Base-by-base conservation (phyloP, 2,329 filamentous ascomycete species). In the Aspergillus pseudoterreus region DNA sequence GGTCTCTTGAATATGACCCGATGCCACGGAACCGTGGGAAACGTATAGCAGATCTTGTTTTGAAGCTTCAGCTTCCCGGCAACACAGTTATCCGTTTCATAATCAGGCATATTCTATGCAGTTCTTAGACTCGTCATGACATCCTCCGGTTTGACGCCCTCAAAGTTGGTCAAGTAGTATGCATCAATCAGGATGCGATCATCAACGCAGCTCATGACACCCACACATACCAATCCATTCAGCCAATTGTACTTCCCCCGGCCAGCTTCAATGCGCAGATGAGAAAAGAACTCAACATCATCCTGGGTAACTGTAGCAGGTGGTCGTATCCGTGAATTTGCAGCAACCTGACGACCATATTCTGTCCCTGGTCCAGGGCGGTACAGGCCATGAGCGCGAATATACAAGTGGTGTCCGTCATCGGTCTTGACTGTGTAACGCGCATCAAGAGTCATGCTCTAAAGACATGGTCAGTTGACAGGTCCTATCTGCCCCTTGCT, bases 211-310 rank as follows among this genome's bases (percentile, higher is more conserved):
- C 36, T 58, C 59, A 63, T 64, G 1, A 62, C 56, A 5, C 60
- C 60, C 19, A 64, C 43, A 36, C 59, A 63, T 1, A 63, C 54
- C 10, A 63, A 41, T n/a, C 60, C 60, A 51, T 65, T 64, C 38
- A 63, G 49, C 60, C 60, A 65, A 22, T 62, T 61, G 38, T 59
- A 61, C 8, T 50, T 57, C 1, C 58, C 58, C 1, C 57, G 49
- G 1, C 61, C 60, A 1, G 60, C 45, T 43, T 63, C 57, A 17
- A 64, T 43, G 4, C 57, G 50, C 10, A 65, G 15, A 55, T 65
- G 62, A 0, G 57, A 62, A 27, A 64, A 64, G 44, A 64, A 63
- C 33, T 63, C 58, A 3, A 63, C 57, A 42, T 63, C 54, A n/a
- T 61, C 57, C 27, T 63, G 59, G 2, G 57, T 56, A 2, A 62